phyloP scores from a whole-genome alignment of 2,329 filamentous ascomycete species.

The Aspergillus quadrilineatus region DNA sequence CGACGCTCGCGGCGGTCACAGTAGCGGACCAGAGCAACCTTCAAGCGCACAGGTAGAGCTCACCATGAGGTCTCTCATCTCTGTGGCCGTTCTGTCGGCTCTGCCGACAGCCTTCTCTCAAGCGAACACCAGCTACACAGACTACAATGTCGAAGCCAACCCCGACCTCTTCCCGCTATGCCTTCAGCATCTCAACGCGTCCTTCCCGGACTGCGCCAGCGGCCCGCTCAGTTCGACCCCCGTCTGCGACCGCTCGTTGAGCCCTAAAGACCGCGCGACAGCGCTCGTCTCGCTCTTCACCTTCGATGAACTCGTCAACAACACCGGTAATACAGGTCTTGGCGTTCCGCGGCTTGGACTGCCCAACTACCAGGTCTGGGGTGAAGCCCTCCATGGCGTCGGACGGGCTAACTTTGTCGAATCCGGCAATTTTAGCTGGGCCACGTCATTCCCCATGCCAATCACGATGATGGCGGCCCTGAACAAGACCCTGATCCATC shows the following conservation, averaged over 20 bases:
- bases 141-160: constrained; percentile 29
- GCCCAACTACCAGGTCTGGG: constrained; percentile 62
- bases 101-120: constrained; percentile 25
- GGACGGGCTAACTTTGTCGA: constrained; percentile 58
- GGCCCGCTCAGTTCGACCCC: constrained; percentile 52
- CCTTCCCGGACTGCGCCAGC: constrained; percentile 53
- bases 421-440: constrained; percentile 55
- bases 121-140: constrained; percentile 27
- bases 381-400: constrained; percentile 60
- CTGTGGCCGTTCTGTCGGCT: constrained; percentile 21
- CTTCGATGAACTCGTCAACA: constrained; percentile 56
- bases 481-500: constrained; percentile 60
- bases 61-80: constrained; percentile 19
- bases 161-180: constrained; percentile 26
- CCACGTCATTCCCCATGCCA: constrained; percentile 66
- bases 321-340: constrained; percentile 49
- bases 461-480: constrained; percentile 64
- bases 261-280: constrained; percentile 42
- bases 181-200: constrained; percentile 20
- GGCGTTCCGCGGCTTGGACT: constrained; percentile 59
- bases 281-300: constrained; percentile 54
- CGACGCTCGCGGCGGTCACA: background rate
- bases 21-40: background rate
- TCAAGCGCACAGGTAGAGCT: background rate
- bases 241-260: constrained; percentile 51